phyloP scores from a whole-genome alignment of 23 red algal genomes.

The Gracilaria domingensis region DNA sequence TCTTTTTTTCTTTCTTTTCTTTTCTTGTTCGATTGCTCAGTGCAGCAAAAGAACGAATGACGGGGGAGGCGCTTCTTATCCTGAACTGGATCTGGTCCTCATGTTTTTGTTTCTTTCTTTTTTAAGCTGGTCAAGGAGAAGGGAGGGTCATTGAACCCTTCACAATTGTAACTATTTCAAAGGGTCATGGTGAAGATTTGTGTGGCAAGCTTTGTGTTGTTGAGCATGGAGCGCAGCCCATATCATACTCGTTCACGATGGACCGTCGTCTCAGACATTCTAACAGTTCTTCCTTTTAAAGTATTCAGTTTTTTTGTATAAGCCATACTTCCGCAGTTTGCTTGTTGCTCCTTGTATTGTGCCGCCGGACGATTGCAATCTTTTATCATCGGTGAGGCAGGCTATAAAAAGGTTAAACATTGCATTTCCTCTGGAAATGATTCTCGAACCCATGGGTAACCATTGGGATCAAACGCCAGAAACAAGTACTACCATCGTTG shows the following conservation, averaged over 20 bases:
- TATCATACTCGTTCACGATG: neutral
- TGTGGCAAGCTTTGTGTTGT: neutral
- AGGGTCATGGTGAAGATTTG: neutral
- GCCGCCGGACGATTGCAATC: slow-evolving; percentile 5
- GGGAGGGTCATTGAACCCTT: neutral
- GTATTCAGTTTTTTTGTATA: neutral
- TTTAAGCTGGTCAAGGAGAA: neutral
- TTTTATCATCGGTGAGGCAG: neutral
- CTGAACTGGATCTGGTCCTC: neutral
- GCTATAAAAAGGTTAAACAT: neutral
- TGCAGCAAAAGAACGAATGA: neutral
- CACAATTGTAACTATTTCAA: slow-evolving; percentile 1
- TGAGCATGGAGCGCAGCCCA: neutral
- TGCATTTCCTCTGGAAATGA: neutral
- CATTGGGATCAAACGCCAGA: neutral
- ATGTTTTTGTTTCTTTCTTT: neutral
- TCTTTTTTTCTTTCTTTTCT: no score
- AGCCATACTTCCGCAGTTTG: neutral
- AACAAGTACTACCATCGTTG: neutral
- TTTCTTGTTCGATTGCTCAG: neutral
- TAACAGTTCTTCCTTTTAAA: slow-evolving; percentile 33
- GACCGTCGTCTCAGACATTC: neutral
- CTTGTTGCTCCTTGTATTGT: neutral
- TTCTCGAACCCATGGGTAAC: neutral
- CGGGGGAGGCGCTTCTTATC: neutral